Evolutionary conservation across 306 rosid species (phyloP), one percentile per base, ranked within the genome.

Genomic region (Sesbania bispinosa): DNA sequence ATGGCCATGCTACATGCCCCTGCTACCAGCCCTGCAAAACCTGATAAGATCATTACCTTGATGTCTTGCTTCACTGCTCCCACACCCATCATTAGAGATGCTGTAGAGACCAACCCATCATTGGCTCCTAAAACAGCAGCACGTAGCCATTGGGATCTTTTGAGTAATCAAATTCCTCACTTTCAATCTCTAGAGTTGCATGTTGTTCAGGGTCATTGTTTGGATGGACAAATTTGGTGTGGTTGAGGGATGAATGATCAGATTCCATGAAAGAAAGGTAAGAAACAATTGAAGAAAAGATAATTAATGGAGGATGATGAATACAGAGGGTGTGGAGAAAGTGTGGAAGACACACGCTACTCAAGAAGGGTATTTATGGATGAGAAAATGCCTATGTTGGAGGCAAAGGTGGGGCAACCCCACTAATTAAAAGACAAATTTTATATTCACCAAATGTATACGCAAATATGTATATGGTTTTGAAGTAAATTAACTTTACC

Each of bases 1-100:
- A 94, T 94, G 7, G 99, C 99, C 99, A 94, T 94, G 70, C 99
- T 94, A 6, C 92, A 94, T 0, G 97, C 97, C 0, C 99, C 99
- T 0, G 97, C 99, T 0, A 94, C 91, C 1, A 94, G 71, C 1
- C 97, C 97, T 0, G 97, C 97, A 9, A 94, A 91, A 11, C 99
- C 99, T 0, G 93, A 58, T 9, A 94, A 77, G 55, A 94, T 94
- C 99, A 94, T 94, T 76, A 64, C 89, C 70, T 94, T 94, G 0
- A 86, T 69, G 69, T 91, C 97, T 30, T 91, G 89, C 36, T 82
- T 89, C 0, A 91, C 97, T 0, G 99, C 99, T 43, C 99, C 99
- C 0, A 94, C 88, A 6, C 99, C 99, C 96, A 94, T 83, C 96
- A 94, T 94, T 0, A 94, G 61, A 0, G 99, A 91, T 14, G 99